Evolutionary conservation across 495 filamentous ascomycete genomes (phyloP).

Genomic region (Emericellopsis terricola): DNA sequence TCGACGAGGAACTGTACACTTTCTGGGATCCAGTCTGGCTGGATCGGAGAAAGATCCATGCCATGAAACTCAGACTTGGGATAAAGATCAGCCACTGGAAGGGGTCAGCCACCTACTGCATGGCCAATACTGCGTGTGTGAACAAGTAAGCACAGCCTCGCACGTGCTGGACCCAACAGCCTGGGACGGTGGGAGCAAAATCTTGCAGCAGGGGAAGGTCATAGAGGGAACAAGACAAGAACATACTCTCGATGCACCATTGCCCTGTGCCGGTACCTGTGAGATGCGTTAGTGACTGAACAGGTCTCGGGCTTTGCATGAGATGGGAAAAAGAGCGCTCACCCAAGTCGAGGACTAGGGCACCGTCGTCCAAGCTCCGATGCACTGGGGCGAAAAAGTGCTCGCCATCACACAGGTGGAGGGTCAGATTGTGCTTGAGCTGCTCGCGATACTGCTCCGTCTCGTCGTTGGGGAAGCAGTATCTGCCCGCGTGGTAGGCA

Average conservation of each 20-base stretch:
- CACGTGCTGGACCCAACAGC: no score
- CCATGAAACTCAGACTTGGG: slow-evolving; percentile 14
- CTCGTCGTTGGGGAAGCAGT: slow-evolving; percentile 41
- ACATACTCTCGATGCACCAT: slow-evolving; percentile 3
- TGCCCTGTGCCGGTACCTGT: slow-evolving; percentile 3
- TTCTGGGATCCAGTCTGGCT: slow-evolving; percentile 17
- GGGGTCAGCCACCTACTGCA: no score
- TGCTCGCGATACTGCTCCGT: slow-evolving; percentile 51
- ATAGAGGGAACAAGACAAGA: not conserved
- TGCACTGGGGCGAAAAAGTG: slow-evolving; percentile 18
- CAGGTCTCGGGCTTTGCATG: not conserved
- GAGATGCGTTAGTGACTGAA: not conserved
- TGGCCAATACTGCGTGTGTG: no score
- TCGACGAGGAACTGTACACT: slow-evolving; percentile 21
- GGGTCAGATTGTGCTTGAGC: slow-evolving; percentile 40
- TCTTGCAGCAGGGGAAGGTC: not conserved
- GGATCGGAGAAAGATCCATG: slow-evolving; percentile 16
- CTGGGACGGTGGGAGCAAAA: no score
- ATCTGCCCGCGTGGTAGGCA: slow-evolving; percentile 33
- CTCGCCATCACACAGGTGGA: slow-evolving; percentile 22
- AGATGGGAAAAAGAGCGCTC: slow-evolving; percentile 2
- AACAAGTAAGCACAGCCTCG: no score
- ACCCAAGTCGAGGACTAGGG: slow-evolving; percentile 18
- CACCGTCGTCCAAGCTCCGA: slow-evolving; percentile 10
- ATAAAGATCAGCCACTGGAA: slow-evolving; percentile 20